Conservation (phyloP, 768 basidiomycete species). For the Favolaschia claudopus region DNA sequence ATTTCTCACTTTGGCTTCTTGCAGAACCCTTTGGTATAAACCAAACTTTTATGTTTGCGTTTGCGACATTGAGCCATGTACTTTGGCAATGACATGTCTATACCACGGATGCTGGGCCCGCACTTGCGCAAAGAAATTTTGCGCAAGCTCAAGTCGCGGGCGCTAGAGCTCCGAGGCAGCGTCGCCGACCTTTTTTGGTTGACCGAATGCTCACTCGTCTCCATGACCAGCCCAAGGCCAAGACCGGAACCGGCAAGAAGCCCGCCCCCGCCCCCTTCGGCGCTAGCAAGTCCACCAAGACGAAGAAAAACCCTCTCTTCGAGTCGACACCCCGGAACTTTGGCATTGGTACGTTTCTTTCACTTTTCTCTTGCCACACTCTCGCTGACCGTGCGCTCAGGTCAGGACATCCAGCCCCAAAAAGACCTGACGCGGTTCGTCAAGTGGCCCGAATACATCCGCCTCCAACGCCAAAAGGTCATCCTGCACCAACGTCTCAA, state of each 20-base stretch:
- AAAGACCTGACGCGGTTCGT: constrained; percentile 96
- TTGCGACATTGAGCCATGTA: constrained; percentile 37
- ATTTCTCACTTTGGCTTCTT: background rate
- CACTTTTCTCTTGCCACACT: background rate
- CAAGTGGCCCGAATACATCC: constrained; percentile 99
- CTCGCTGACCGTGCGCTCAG: constrained; percentile 44
- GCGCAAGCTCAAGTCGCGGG: constrained; percentile 39
- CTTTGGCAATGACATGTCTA: constrained; percentile 13
- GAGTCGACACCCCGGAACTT: constrained; percentile 92
- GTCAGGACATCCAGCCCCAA: constrained; percentile 91
- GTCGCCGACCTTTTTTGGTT: constrained; percentile 44
- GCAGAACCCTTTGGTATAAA: constrained; percentile 2
- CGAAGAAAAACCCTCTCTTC: constrained; percentile 95
- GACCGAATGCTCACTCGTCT: constrained; percentile 82
- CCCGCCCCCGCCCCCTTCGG: constrained; percentile 86
- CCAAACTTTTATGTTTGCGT: constrained; percentile 8
- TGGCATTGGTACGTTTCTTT: constrained; percentile 77
- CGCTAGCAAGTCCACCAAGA: constrained; percentile 76
- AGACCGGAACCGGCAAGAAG: constrained; percentile 79
- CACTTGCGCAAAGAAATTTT: constrained; percentile 20
- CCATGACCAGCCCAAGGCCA: constrained; percentile 91
- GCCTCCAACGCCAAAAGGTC: constrained; percentile 97
- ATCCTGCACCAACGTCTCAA: constrained; percentile 97
- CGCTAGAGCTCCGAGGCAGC: constrained; percentile 65
- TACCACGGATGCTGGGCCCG: constrained; percentile 22